Percentiles rank a stretch among this genome's conserved stretches.
These are phyloP conservation scores for Bruguiera gymnorhiza DNA, from an alignment of 345 rosid genomes.

Conservation along the genomic window DNA sequence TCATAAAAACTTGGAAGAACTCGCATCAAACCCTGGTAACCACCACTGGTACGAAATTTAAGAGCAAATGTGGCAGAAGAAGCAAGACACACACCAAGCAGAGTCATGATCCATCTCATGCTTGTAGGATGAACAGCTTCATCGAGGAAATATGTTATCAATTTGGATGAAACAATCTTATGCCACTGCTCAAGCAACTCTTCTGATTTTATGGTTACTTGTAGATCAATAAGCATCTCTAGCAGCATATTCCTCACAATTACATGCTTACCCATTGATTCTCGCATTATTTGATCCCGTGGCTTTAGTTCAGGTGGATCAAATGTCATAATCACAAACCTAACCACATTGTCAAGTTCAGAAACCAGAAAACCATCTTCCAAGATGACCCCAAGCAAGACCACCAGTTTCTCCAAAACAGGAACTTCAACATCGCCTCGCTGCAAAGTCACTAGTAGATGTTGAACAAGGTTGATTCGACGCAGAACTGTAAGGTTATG, in stretches of 20 bases:
- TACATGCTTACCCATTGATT: constrained; percentile 95
- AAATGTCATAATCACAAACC: constrained; percentile 96
- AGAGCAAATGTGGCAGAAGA: constrained; percentile 93
- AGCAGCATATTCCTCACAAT: constrained; percentile 97
- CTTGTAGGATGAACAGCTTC: constrained; percentile 99
- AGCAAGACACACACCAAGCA: constrained; percentile 89
- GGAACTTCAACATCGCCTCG: constrained; percentile 99
- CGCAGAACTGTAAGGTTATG: constrained; percentile 96
- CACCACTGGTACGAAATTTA: constrained; percentile 89
- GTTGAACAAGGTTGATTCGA: constrained; percentile 92
- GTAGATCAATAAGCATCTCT: constrained; percentile 99
- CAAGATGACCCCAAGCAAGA: constrained; percentile 92
- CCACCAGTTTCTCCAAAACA: constrained; percentile 92
- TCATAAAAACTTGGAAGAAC: constrained; percentile 95
- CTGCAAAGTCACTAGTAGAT: constrained; percentile 90
- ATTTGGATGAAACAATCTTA: constrained; percentile 94
- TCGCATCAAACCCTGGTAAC: constrained; percentile 84
- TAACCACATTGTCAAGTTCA: constrained; percentile 94
- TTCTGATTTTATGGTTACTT: constrained; percentile 89
- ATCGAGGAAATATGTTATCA: constrained; percentile 94
- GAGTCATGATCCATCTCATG: constrained; percentile 99
- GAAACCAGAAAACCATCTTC: constrained; percentile 96
- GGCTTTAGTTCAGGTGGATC: constrained; percentile 91
- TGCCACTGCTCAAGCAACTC: constrained; percentile 99
- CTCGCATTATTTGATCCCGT: constrained; percentile 62